Base-by-base conservation (phyloP, 2,329 filamentous ascomycete genomes). In the Claviceps sp. region DNA sequence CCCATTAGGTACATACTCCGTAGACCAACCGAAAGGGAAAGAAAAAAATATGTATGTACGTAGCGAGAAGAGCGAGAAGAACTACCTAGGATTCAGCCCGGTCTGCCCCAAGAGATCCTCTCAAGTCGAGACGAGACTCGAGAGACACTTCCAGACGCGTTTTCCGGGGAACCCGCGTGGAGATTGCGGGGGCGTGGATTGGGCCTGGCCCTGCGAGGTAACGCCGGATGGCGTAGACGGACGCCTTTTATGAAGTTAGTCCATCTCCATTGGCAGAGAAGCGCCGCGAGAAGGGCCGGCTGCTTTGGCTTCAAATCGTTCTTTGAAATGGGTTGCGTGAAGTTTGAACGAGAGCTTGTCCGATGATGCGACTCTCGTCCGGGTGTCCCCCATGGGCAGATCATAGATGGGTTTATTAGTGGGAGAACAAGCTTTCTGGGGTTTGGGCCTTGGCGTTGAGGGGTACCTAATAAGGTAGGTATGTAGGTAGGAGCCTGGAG, bases 281-380 rank as follows among this genome's bases (percentile, higher is more conserved):
- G 64, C 64, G 64, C 64, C 64, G 30, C 30, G 63, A 66, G 64
- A 62, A 66, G 58, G 55, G 64, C 63, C 64, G 63, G 58, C 43
- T 34, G 54, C 36, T 42, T 34, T 34, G 30, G 18, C 37, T 20
- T 41, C 7, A n/a, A 34, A 34, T 34, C 30, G 30, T 34, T 34
- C 30, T 11, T 37, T 34, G 36, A 8, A 43, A 8, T 43, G 6
- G n/a, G 8, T 20, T 34, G 30, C 7, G 11, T 6, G 26, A 36
- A 18, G 44, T 30, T 30, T 30, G 26, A 30, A 34, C 30, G 30
- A 11, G 26, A 9, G 30, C 30, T 11, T 11, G 30, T 30, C 26
- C 26, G 8, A 30, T 26, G 24, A 26, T 30, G 26, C 26, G 26
- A 30, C 26, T 30, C 26, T 30, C 26, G 26, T 30, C 7, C 18